These are phyloP conservation scores for Gigaspora rosea DNA, from an alignment of 192 early-diverging fungal species.

Conservation along the genomic window DNA sequence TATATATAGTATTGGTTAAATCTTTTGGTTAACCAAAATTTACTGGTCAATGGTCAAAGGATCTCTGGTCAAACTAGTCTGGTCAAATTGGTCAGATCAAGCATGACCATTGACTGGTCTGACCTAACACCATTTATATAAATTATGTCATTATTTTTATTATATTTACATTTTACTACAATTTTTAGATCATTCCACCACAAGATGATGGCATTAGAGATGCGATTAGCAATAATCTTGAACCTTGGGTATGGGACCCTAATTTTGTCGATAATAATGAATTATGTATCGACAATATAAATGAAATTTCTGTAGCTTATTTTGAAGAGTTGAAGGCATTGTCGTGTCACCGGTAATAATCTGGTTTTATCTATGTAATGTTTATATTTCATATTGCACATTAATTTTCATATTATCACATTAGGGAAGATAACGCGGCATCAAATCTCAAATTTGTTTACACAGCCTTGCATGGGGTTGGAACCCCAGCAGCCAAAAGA, in stretches of 20 bases:
- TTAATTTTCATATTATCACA: background rate
- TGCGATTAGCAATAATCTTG: slow-evolving; percentile 66
- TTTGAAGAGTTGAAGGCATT: slow-evolving; percentile 59
- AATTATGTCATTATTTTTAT: background rate
- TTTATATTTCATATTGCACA: background rate
- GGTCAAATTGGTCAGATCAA: too few relatives aligned
- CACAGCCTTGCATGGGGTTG: slow-evolving; percentile 97
- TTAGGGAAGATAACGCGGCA: slow-evolving; percentile 49
- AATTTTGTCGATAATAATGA: slow-evolving; percentile 56
- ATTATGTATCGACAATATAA: slow-evolving; percentile 58
- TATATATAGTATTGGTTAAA: background rate
- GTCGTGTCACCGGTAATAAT: slow-evolving; percentile 34
- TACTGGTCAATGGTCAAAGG: too few relatives aligned
- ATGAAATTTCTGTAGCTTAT: slow-evolving; percentile 70
- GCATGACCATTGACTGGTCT: too few relatives aligned
- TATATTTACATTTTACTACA: background rate
- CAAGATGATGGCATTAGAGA: slow-evolving; percentile 78
- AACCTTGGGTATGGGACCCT: slow-evolving; percentile 71
- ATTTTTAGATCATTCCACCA: slow-evolving; percentile 76
- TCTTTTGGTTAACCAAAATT: background rate
- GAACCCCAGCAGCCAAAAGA: slow-evolving; percentile 69
- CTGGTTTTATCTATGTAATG: background rate
- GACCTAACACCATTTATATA: too few relatives aligned
- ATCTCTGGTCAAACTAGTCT: too few relatives aligned
- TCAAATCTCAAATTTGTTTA: slow-evolving; percentile 74